Percentiles rank a stretch among this genome's conserved stretches.
Conservation (phyloP, 2,329 filamentous ascomycete species). For the Zasmidium cellare region DNA sequence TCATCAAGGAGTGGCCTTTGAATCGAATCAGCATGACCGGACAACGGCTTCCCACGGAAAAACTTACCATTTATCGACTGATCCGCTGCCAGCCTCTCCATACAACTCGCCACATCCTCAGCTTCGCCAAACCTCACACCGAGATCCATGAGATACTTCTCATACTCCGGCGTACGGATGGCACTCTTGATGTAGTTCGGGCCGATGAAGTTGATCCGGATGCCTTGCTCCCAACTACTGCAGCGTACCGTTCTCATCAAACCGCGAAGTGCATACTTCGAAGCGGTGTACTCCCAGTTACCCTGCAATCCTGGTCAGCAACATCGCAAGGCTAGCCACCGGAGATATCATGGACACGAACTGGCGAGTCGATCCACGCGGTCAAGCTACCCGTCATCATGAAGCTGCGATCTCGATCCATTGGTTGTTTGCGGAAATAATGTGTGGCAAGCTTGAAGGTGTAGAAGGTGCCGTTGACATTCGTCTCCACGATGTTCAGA, state of each 20-base stretch:
- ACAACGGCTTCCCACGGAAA: not conserved
- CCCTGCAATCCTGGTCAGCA: not conserved
- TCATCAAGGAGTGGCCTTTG: constrained; percentile 20
- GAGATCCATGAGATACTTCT: constrained; percentile 41
- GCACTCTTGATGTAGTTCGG: constrained; percentile 17
- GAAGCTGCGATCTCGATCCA: constrained; percentile 40
- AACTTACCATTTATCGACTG: not conserved
- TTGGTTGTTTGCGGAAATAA: constrained; percentile 14
- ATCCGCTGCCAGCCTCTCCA: constrained; percentile 31
- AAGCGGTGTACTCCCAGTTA: constrained; percentile 10
- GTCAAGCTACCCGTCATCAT: constrained; percentile 46
- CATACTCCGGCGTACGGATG: constrained; percentile 41
- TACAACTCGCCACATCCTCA: constrained; percentile 36
- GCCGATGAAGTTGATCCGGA: constrained; percentile 17
- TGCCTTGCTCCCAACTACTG: constrained; percentile 7
- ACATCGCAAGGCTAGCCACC: no score
- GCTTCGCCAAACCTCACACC: constrained; percentile 41
- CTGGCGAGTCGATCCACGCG: constrained; percentile 12
- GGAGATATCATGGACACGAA: not conserved
- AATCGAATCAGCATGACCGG: not conserved
- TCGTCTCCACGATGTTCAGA: constrained; percentile 22
- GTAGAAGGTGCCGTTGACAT: constrained; percentile 23
- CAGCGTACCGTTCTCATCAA: constrained; percentile 14
- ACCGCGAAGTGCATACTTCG: constrained; percentile 16
- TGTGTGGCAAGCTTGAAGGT: constrained; percentile 18